Evolutionary conservation across 2,329 filamentous ascomycete species (phyloP), one percentile per base, ranked within the genome.

Genomic region (Colletotrichum simmondsii): DNA sequence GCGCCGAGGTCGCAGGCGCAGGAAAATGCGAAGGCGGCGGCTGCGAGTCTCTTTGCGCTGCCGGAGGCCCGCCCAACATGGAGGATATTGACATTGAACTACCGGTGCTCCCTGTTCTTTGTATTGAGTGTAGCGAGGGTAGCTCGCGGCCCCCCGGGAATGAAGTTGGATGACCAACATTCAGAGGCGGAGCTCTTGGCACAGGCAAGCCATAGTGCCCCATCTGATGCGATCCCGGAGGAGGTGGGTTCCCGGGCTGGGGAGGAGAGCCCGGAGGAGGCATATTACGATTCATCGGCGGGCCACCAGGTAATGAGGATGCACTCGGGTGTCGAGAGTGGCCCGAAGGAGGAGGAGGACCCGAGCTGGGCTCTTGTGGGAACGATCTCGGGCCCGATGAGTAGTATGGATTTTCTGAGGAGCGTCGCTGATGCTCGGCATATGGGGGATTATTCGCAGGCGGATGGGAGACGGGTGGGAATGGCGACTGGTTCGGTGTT

Each of bases 11-110:
- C 7, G 66, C 74, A 16, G 85, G 86, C 37, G 85, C 80, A 53
- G 84, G 81, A 65, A 86, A 89, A 64, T 87, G 84, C 68, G 78
- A 76, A 14, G 79, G 80, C 4, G 84, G 80, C 63, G 82, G 81
- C 74, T 83, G 82, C 12, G 81, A 78, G 49, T 88, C 86, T 64
- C 86, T 84, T 68, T 80, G 81, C 30, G 81, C 79, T 3, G 84
- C 80, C 52, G 85, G 82, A 60, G 87, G 86, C 0, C 87, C 88
- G 22, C 89, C 89, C 6, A 91, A 81, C 88, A 91, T 90, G 6
- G 88, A 87, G 1, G 88, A 90, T 80, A 91, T 90, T 24, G 89
- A 90, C 89, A 91, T 91, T 78, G 87, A 88, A 78, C 87, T 89
- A 56, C 86, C 85, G 0, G 83, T 83, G 68, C 82, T 85, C 28